Base-by-base conservation (phyloP, 148 eudicot species). In the Fagopyrum homotropicum region DNA sequence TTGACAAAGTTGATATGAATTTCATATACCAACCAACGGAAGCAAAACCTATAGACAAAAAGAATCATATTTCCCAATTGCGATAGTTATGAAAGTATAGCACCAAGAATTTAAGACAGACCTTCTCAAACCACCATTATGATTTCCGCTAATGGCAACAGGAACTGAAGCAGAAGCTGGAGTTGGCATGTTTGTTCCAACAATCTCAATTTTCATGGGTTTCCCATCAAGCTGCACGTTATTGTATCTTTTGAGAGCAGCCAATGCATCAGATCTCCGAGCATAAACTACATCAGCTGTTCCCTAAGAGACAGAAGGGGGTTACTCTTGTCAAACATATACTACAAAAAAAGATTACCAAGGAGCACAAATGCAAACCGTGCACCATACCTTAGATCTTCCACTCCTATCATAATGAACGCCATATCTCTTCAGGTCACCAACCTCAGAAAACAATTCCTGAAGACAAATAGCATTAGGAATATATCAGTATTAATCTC, bases 201-300 rank as follows among this genome's bases (percentile, higher is more conserved):
- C 83, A 44, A 80, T 79, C 75, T 85, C 88, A 26, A 85, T 74
- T 74, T 85, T 80, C 85, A 85, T 85, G 16, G 88, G 88, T 60
- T 85, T 85, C 72, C 88, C 88, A 80, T 85, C 88, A 60, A 85
- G 79, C 63, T 82, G 82, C 61, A 85, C 83, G 72, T 82, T 80
- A 64, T 85, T 75, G 83, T 85, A 85, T 60, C 79, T 85, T 75
- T 80, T 82, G 59, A 85, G 76, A 75, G 88, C 88, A 2, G 80
- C 78, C 76, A 82, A 77, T 17, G 88, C 88, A 80, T 85, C 85
- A 29, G 72, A 75, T 50, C 85, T 69, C 3, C 83, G 74, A 66
- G 88, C 76, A 74, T 75, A 85, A 9, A 85, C 85, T 44, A 85
- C 85, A 51, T 85, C 88, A 47, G 85, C 88, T 1, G 83, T 85